These are phyloP conservation scores for Salix caprea DNA, from an alignment of 345 rosid species.

Conservation along the genomic window DNA sequence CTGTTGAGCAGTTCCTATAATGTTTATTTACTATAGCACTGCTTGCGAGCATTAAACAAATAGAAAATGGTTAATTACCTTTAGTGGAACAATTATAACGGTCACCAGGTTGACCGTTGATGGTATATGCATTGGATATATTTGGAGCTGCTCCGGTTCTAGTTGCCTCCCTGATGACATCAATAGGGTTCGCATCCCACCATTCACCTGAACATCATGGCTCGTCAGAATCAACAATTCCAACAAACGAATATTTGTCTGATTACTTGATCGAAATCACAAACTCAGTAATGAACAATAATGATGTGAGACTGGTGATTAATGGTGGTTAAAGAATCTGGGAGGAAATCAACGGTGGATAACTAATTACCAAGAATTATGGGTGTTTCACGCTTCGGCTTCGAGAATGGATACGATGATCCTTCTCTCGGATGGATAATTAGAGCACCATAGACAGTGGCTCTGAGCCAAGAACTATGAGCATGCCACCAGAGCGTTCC, in stretches of 20 bases:
- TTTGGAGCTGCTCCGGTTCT: constrained; percentile 76
- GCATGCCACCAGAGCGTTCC: constrained; percentile 99
- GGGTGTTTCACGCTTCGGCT: constrained; percentile 64
- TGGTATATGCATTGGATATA: constrained; percentile 72
- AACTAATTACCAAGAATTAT: constrained; percentile 57
- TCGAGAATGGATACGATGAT: constrained; percentile 65
- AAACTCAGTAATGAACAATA: not conserved
- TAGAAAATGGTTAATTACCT: constrained; percentile 33
- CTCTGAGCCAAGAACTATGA: constrained; percentile 95
- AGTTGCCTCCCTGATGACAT: constrained; percentile 61
- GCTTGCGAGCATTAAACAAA: not conserved
- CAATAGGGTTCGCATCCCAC: constrained; percentile 87
- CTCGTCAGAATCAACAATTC: not conserved
- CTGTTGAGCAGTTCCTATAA: not conserved
- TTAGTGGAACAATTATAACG: constrained; percentile 74
- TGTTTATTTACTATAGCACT: not conserved
- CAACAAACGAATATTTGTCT: not conserved
- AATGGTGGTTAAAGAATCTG: not conserved
- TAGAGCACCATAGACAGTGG: constrained; percentile 89
- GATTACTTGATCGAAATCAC: not conserved
- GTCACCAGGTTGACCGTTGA: constrained; percentile 95
- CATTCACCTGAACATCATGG: constrained; percentile 61
- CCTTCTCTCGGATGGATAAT: constrained; percentile 62
- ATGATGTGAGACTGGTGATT: not conserved
- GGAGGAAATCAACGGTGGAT: no score